Evolutionary conservation across 2,329 filamentous ascomycete species (phyloP).

Genomic region (Capronia americana): DNA sequence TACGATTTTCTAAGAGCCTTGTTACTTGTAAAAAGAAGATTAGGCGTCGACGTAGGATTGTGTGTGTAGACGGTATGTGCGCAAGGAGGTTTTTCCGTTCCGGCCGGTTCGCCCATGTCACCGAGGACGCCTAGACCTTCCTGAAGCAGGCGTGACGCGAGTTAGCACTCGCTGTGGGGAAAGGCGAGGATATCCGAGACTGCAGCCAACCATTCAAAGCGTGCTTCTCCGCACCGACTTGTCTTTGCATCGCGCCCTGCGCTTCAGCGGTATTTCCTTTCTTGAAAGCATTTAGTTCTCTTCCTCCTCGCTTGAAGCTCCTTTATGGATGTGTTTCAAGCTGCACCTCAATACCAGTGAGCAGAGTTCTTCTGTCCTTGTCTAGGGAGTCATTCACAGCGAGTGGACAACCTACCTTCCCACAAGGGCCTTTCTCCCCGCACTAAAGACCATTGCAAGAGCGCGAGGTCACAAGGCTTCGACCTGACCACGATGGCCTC

Average conservation of each 20-base stretch:
- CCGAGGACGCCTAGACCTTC: slow-evolving; percentile 14
- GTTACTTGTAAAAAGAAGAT: too few species aligned
- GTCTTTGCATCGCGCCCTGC: slow-evolving; percentile 13
- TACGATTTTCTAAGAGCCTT: too few species aligned
- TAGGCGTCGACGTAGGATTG: too few species aligned
- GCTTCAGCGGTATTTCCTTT: background rate
- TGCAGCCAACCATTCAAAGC: background rate
- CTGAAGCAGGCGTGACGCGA: slow-evolving; percentile 6
- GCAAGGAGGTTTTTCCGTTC: too few species aligned
- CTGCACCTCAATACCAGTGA: background rate
- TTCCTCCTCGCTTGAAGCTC: background rate
- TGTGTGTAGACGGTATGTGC: too few species aligned
- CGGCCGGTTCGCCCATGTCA: too few species aligned
- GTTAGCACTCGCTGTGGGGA: background rate
- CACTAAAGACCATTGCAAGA: slow-evolving; percentile 2
- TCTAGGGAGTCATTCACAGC: background rate
- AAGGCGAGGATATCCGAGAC: slow-evolving; percentile 15
- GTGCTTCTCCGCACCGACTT: slow-evolving; percentile 17
- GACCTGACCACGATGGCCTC: slow-evolving; percentile 24
- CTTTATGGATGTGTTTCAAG: background rate
- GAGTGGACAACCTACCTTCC: background rate
- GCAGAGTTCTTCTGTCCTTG: background rate
- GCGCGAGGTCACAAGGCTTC: background rate
- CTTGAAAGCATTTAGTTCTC: background rate
- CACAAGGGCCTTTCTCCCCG: background rate